Evolutionary conservation across 129 eudicot species (phyloP).

Genomic region (Daucus carota): DH1_v3.0 NC_030383.2:43054001-43054500

Average conservation of each 20-base stretch:
- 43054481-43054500: too few species aligned
- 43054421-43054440: too few species aligned
- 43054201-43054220: slow-evolving; percentile 87
- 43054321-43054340: background rate
- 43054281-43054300: background rate
- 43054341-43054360: background rate
- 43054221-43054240: slow-evolving; percentile 41
- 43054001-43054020: too few species aligned
- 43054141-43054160: slow-evolving; percentile 90
- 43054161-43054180: slow-evolving; percentile 87
- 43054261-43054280: background rate
- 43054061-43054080: too few species aligned
- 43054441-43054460: too few species aligned
- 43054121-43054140: too few species aligned
- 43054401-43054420: background rate
- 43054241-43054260: background rate
- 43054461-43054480: too few species aligned
- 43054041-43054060: too few species aligned
- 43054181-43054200: slow-evolving; percentile 98
- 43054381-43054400: background rate
- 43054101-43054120: too few species aligned
- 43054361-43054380: background rate
- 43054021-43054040: too few species aligned
- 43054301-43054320: background rate
- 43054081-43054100: too few species aligned